Base-by-base conservation (phyloP, 2,329 filamentous ascomycete species). In the Leptographium lundbergii region DNA sequence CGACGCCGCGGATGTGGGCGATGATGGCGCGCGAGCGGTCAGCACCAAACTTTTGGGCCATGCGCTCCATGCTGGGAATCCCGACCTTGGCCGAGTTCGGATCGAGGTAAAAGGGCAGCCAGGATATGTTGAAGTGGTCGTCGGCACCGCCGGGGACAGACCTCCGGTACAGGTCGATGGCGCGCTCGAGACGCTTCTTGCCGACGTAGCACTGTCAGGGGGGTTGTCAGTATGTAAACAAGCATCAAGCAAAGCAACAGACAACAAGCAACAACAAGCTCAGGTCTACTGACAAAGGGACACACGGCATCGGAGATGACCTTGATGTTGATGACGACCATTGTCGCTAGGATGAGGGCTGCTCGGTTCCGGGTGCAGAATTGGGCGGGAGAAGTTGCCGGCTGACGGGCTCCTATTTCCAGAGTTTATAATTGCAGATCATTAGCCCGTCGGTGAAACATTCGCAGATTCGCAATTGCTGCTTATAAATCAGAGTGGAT, bases 251-350 rank as follows among this genome's bases (percentile, higher is more conserved):
- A n/a, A n/a, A 63, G 5, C 60, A 4, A 6, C 9, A 60, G 57
- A 2, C 13, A 27, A 4, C 13, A 10, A 2, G 14, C 48, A 7
- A 7, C 42, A 4, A 14, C 5, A 6, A 13, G 39, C 3, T 2
- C 17, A 19, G 10, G 14, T 2, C 39, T 17, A 36, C 73, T 63
- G 65, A 76, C 74, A 69, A 76, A 80, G 5, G 89, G 87, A 69
- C 89, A 95, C 65, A 94, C 81, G 2, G 84, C 88, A 73, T 95
- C 91, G n/a, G 82, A 89, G 60, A 91, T 83, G 68, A 90, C 81
- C 61, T 86, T 82, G 71, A 95, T 87, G 62, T 83, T 81, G 75
- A 91, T 88, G 66, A 84, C 82, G 24, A 85, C 82, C 88, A 91
- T 91, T 52, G 52, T 69, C 59, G 25, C 19, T 25, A 27, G 54